phyloP scores from a whole-genome alignment of 495 filamentous ascomycete species.

The Aspergillus sclerotiicarbonarius region DNA sequence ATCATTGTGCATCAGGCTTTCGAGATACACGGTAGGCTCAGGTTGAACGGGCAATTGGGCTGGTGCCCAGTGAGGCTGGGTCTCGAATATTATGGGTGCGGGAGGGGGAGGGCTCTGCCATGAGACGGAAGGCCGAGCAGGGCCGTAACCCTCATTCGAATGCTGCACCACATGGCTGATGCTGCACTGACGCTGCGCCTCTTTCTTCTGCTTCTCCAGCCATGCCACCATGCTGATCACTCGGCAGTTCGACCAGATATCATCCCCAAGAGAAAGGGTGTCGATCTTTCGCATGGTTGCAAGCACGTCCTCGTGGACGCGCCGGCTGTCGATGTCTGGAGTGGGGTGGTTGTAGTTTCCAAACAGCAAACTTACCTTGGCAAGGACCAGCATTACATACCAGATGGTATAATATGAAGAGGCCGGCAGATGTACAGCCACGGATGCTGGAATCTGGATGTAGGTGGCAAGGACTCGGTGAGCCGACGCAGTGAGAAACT shows the following conservation, averaged over 20 bases:
- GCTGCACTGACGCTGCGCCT: slow-evolving; percentile 7
- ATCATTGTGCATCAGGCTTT: not conserved
- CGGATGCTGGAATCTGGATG: not conserved
- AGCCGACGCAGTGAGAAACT: not conserved
- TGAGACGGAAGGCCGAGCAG: not conserved
- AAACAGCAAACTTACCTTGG: not conserved
- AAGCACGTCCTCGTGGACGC: not conserved
- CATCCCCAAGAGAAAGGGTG: not conserved
- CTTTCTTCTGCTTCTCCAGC: not conserved
- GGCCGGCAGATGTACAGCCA: not conserved
- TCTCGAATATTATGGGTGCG: not conserved
- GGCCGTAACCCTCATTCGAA: not conserved
- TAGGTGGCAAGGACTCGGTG: not conserved
- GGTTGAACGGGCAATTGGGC: not conserved
- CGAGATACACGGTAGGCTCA: not conserved
- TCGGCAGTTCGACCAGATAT: not conserved
- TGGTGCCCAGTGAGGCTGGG: not conserved
- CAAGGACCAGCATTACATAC: not conserved
- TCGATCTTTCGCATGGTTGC: not conserved
- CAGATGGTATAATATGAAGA: not conserved
- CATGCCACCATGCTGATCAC: not conserved
- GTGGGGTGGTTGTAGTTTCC: slow-evolving; percentile 1
- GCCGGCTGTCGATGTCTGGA: not conserved
- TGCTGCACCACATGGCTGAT: not conserved
- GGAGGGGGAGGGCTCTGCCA: not conserved